Conservation (phyloP, 208 protist genomes). For the Acanthamoeba lenticulata region DNA sequence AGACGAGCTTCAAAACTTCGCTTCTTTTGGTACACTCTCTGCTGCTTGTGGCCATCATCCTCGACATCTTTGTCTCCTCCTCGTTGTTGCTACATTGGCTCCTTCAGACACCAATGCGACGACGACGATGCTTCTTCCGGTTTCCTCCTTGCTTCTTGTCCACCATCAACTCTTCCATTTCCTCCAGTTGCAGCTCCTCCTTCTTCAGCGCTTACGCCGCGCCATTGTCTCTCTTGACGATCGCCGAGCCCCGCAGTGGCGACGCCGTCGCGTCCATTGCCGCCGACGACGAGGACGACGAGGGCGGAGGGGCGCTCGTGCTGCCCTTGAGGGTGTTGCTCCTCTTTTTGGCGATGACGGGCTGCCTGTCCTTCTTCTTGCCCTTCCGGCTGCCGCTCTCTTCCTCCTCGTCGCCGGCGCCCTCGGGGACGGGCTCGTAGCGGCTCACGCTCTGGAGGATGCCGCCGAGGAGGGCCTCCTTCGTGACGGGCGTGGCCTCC, state of each 20-base stretch:
- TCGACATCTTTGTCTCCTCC: not conserved
- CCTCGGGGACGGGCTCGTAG: not conserved
- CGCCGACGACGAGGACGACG: not conserved
- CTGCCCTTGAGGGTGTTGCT: not conserved
- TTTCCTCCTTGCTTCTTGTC: not conserved
- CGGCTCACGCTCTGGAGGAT: not conserved
- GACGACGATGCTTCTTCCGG: not conserved
- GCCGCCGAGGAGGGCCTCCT: not conserved
- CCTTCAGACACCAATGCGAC: no score
- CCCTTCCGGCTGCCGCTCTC: not conserved
- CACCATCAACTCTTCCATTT: not conserved
- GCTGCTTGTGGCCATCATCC: not conserved
- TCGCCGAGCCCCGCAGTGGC: not conserved
- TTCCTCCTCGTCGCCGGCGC: slow-evolving; percentile 11
- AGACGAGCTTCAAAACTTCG: not conserved
- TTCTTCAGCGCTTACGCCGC: not conserved
- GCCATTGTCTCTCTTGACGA: not conserved
- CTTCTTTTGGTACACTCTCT: not conserved
- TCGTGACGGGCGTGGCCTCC: not conserved
- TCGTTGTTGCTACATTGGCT: no score
- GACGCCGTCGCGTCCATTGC: not conserved
- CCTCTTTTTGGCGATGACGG: not conserved
- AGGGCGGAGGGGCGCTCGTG: not conserved
- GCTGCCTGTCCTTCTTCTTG: not conserved
- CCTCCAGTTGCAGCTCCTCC: not conserved